phyloP scores from a whole-genome alignment of 148 eudicot genomes.

The Rhododendron henanense region DNA sequence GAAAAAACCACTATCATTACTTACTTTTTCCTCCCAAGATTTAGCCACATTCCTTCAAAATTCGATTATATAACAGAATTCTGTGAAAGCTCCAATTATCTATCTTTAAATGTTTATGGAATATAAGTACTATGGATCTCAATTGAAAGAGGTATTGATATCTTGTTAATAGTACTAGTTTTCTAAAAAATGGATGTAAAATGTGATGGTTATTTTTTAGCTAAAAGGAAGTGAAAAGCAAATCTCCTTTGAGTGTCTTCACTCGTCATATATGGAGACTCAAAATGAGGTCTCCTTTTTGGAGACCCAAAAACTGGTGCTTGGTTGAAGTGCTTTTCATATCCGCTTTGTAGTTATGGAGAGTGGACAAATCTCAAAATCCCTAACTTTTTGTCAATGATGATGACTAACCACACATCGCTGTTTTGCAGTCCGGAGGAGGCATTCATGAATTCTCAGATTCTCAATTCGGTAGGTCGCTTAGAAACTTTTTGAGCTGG shows the following conservation, averaged over 20 bases:
- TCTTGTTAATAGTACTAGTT: neutral
- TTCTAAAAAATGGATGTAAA: neutral
- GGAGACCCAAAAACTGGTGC: neutral
- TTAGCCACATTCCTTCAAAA: neutral
- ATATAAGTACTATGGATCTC: neutral
- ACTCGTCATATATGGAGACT: neutral
- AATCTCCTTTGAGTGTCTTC: neutral
- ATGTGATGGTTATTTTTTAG: neutral
- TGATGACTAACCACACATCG: slow-evolving; percentile 15
- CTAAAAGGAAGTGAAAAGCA: neutral
- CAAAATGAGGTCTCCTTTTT: neutral
- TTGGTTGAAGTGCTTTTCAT: neutral
- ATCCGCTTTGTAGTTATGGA: neutral
- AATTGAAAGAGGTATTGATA: neutral
- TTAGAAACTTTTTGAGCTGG: neutral
- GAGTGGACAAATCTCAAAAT: neutral
- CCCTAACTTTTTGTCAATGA: slow-evolving; percentile 2
- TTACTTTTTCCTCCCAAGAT: neutral
- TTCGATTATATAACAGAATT: neutral
- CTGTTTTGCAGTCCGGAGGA: slow-evolving; percentile 87
- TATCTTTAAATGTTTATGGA: neutral
- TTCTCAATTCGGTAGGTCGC: slow-evolving; percentile 92
- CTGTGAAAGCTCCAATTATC: neutral
- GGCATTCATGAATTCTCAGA: slow-evolving; percentile 99
- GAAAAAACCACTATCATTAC: neutral